Evolutionary conservation across 768 basidiomycete genomes (phyloP), one percentile per base, ranked within the genome.

Genomic region (Chlorophyllum brunneum): DNA sequence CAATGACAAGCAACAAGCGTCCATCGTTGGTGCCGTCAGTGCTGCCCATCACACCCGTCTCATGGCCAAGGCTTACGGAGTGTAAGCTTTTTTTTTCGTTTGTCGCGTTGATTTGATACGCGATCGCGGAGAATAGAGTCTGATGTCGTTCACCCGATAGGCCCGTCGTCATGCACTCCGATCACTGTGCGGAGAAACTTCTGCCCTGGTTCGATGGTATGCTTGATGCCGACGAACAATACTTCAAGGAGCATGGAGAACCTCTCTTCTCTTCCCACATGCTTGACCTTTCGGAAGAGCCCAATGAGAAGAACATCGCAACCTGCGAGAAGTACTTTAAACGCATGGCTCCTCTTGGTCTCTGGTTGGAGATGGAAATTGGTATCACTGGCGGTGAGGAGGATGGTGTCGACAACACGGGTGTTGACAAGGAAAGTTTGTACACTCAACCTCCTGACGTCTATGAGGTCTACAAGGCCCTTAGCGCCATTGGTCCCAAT

Each of bases 311-410:
- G 63, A 99, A 98, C 78, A 99, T 98, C 67, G 85, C 78, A 37
- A 92, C 77, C 48, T 98, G 97, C 69, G 92, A 77, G 54, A 82
- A 92, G 67, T 99, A 99, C 80, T 95, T 98, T 72, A 79, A 85
- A 73, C 91, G 92, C 66, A 89, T 98, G 93, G 88, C 90, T 2
- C 83, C 86, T 56, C 70, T 98, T 64, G 88, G 90, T 46, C 73
- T 92, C 56, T 99, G 92, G 92, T 92, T 99, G 69, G 97, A 99
- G 81, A 99, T 99, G 97, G 97, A 99, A 74, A 99, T 99, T 68
- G 97, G 97, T 65, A 98, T 99, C 72, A 99, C 97, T 45, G 97
- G 97, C 64, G 97, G 97, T 62, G 97, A 99, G 70, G 97, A 99
- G 70, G 97, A 98, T 65, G 95, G 97, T 67, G 97, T 99, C 43